Conservation (phyloP, 805 yeast genomes). For the Nakazawaea anatomiae region DNA sequence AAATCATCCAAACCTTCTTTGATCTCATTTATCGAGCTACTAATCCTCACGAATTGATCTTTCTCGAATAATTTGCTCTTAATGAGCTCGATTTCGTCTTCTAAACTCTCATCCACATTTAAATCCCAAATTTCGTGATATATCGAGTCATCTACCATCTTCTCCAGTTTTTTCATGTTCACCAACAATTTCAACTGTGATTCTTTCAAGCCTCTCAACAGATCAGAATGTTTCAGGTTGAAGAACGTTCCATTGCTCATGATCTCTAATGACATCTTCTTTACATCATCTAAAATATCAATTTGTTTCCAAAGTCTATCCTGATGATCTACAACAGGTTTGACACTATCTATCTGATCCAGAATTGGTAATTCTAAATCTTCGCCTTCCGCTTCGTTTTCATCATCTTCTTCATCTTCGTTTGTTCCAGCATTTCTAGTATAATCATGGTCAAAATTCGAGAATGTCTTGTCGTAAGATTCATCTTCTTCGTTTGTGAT, state of each 20-base stretch:
- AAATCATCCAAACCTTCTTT: constrained; percentile 44
- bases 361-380: constrained; percentile 14
- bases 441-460: constrained; percentile 11
- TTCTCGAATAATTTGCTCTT: constrained; percentile 34
- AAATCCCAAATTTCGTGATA: constrained; percentile 24
- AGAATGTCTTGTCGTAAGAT: neutral
- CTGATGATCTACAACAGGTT: constrained; percentile 59
- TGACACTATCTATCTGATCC: constrained; percentile 48
- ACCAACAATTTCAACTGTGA: constrained; percentile 47
- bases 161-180: constrained; percentile 28
- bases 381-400: constrained; percentile 2
- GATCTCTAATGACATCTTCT: constrained; percentile 45
- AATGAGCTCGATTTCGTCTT: constrained; percentile 6
- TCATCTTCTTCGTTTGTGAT: constrained; percentile 6
- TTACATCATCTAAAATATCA: constrained; percentile 78
- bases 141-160: constrained; percentile 20
- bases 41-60: constrained; percentile 46
- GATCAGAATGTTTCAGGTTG: constrained; percentile 42
- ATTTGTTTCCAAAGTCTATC: constrained; percentile 85
- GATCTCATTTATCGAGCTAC: constrained; percentile 43
- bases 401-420: constrained; percentile 8
- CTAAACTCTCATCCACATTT: constrained; percentile 7
- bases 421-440: constrained; percentile 10
- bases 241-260: constrained; percentile 41
- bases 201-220: constrained; percentile 45